These are phyloP conservation scores for Neospermospora avenae DNA, from an alignment of 2,329 filamentous ascomycete genomes.

Conservation along the genomic window DNA sequence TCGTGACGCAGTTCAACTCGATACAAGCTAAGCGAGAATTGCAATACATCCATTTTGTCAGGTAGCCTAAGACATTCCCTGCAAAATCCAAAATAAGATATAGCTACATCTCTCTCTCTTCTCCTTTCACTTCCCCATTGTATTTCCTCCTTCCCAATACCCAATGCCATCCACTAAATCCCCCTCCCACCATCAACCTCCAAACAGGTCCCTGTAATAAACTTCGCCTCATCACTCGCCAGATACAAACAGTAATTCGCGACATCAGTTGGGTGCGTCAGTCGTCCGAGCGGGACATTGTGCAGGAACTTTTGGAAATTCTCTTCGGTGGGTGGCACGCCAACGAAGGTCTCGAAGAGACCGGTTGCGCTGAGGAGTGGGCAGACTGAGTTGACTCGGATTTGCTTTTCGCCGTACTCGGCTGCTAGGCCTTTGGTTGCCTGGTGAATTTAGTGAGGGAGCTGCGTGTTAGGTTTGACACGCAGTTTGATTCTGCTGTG, in stretches of 20 bases:
- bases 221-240: slow-evolving; percentile 67
- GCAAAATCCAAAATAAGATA: too few species aligned
- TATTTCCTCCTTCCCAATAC: too few species aligned
- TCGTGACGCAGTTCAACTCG: too few species aligned
- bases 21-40: too few species aligned
- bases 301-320: slow-evolving; percentile 54
- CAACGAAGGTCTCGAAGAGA: slow-evolving; percentile 51
- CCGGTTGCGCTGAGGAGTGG: slow-evolving; percentile 66
- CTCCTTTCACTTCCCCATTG: too few species aligned
- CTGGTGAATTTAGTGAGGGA: slow-evolving; percentile 29
- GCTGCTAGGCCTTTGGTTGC: slow-evolving; percentile 66
- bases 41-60: too few species aligned
- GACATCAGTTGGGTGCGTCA: slow-evolving; percentile 60
- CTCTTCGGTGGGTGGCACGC: slow-evolving; percentile 60
- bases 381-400: slow-evolving; percentile 70
- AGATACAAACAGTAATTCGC: slow-evolving; percentile 69
- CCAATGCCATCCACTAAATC: too few species aligned
- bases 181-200: slow-evolving; percentile 57
- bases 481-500: too few species aligned
- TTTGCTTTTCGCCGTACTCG: slow-evolving; percentile 69
- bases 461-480: too few species aligned
- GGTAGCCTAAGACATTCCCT: too few species aligned
- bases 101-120: too few species aligned
- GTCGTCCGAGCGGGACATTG: slow-evolving; percentile 52
- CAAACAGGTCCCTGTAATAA: slow-evolving; percentile 70